Percentiles rank a stretch among this genome's conserved stretches.
These are phyloP conservation scores for Funneliformis geosporum DNA, from an alignment of 192 early-diverging fungal species.

Conservation along the genomic window DNA sequence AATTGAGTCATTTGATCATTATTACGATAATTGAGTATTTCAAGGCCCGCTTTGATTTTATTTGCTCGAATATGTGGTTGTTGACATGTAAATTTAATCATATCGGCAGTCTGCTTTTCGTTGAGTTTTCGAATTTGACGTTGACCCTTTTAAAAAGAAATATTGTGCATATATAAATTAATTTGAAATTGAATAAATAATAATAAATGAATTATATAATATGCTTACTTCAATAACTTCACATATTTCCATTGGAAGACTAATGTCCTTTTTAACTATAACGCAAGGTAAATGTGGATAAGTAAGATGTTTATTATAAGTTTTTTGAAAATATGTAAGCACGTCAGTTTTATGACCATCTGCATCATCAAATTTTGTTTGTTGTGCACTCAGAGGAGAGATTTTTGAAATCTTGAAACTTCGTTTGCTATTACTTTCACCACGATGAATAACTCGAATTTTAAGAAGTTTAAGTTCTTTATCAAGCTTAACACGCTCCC, in stretches of 20 bases:
- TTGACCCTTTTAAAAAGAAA: conserved; percentile 82
- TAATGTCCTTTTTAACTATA: conserved; percentile 67
- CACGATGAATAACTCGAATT: conserved; percentile 62
- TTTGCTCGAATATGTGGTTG: conserved; percentile 75
- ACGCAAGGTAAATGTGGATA: conserved; percentile 85
- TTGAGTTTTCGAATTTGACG: conserved; percentile 81
- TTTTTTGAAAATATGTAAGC: conserved; percentile 73
- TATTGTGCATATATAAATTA: conserved; percentile 59
- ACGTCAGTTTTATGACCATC: conserved; percentile 64
- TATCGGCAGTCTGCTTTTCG: conserved; percentile 87
- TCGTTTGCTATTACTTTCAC: conserved; percentile 55
- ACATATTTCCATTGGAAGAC: conserved; percentile 91
- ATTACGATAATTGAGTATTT: conserved; percentile 62
- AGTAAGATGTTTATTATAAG: conserved; percentile 68
- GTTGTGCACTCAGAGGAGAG: conserved; percentile 63
- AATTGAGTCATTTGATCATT: conserved; percentile 80
- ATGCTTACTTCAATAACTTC: conserved; percentile 54
- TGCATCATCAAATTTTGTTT: conserved; percentile 69
- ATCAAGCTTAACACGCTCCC: conserved; percentile 50
- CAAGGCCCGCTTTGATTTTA: conserved; percentile 76
- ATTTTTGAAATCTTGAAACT: conserved; percentile 73
- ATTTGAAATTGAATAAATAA: neutral
- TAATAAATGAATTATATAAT: no score
- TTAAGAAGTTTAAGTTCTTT: conserved; percentile 54
- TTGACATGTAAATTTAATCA: conserved; percentile 77